These are phyloP conservation scores for Fonsecaea multimorphosa DNA, from an alignment of 2,329 filamentous ascomycete species.

Conservation along the genomic window DNA sequence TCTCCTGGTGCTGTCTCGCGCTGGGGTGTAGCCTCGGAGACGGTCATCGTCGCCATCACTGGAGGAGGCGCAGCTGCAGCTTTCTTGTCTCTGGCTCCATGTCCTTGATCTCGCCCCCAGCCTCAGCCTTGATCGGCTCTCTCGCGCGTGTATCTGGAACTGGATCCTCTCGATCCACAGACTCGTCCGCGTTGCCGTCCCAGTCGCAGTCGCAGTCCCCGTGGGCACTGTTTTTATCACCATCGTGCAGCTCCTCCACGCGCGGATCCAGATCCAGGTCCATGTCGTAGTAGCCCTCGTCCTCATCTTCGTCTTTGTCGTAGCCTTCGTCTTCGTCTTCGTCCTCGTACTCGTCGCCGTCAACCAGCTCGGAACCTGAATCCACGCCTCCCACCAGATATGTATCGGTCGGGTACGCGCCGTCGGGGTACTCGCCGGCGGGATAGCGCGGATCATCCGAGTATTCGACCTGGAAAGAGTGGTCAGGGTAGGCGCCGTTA, in stretches of 20 bases:
- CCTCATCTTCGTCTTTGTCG: background rate
- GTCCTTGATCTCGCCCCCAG: background rate
- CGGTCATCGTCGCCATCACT: background rate
- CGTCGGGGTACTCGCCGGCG: conserved; percentile 1
- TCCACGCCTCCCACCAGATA: background rate
- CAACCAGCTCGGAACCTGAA: background rate
- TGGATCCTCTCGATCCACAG: background rate
- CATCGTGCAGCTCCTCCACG: background rate
- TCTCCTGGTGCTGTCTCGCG: no score
- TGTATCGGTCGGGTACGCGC: background rate
- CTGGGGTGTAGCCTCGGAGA: background rate
- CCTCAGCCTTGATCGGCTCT: background rate
- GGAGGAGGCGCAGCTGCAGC: no score
- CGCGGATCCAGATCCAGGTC: background rate
- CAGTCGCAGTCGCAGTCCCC: background rate
- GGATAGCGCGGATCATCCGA: background rate
- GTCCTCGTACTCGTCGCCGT: background rate
- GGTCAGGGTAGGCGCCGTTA: background rate
- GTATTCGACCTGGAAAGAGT: background rate
- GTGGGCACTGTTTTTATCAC: background rate
- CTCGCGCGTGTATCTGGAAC: background rate
- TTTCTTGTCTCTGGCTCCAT: no score
- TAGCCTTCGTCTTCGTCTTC: background rate
- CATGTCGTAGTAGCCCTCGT: background rate
- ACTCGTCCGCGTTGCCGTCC: background rate